These are phyloP conservation scores for Fraxinus cuspidata DNA, from an alignment of 257 asterid genomes.

Conservation along the genomic window DNA sequence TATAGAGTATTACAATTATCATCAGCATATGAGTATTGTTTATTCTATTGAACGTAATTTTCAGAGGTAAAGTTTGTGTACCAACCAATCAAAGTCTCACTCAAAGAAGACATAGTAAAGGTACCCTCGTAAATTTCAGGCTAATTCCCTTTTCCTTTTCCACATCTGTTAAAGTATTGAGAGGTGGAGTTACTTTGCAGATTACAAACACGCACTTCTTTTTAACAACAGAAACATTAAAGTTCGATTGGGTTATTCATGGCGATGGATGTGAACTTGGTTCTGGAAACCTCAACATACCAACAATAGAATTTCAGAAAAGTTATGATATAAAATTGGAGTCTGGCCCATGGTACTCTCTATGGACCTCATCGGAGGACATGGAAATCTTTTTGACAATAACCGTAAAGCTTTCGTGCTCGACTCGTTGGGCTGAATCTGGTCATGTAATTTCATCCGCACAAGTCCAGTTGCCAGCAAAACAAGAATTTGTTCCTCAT, in stretches of 20 bases:
- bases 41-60: conserved; percentile 13
- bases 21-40: not conserved
- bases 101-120: conserved; percentile 66
- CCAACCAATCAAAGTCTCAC: conserved; percentile 87
- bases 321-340: conserved; percentile 55
- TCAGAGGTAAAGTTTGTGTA: conserved; percentile 91
- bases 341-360: conserved; percentile 77
- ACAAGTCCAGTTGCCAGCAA: conserved; percentile 69
- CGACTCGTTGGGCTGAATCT: conserved; percentile 80
- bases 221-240: conserved; percentile 67
- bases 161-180: conserved; percentile 14
- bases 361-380: conserved; percentile 59
- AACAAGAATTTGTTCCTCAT: conserved; percentile 52
- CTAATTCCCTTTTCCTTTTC: conserved; percentile 14
- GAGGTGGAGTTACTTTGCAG: conserved; percentile 45
- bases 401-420: conserved; percentile 53
- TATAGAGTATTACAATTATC: conserved; percentile 3
- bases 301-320: conserved; percentile 64
- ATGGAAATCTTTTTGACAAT: conserved; percentile 66
- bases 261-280: conserved; percentile 82
- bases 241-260: conserved; percentile 66
- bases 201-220: conserved; percentile 78
- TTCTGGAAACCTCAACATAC: conserved; percentile 61
- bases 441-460: conserved; percentile 82
- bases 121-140: conserved; percentile 39